These are phyloP conservation scores for Rhizodiscina lignyota DNA, from an alignment of 495 filamentous ascomycete genomes.

Conservation along the genomic window DNA sequence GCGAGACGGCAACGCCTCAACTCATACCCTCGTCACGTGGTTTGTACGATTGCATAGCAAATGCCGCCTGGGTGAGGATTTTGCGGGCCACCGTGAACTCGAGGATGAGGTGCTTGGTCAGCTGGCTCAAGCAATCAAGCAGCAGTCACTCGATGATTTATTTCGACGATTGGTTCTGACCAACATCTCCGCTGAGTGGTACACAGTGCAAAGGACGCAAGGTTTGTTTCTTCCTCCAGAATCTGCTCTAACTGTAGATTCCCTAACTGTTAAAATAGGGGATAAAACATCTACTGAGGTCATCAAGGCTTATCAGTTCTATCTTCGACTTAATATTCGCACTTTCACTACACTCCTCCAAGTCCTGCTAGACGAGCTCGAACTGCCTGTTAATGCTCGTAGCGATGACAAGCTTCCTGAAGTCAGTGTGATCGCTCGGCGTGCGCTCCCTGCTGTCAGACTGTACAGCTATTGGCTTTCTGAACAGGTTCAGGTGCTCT, in stretches of 20 bases:
- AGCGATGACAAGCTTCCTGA: slow-evolving; percentile 29
- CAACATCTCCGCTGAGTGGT: slow-evolving; percentile 70
- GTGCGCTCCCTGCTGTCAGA: slow-evolving; percentile 51
- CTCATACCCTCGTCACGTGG: slow-evolving; percentile 49
- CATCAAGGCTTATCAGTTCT: slow-evolving; percentile 48
- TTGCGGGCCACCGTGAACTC: slow-evolving; percentile 61
- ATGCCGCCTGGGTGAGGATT: slow-evolving; percentile 56
- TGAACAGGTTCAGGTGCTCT: slow-evolving; percentile 19
- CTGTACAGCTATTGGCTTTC: slow-evolving; percentile 62
- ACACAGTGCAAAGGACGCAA: slow-evolving; percentile 41
- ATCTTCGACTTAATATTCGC: slow-evolving; percentile 65
- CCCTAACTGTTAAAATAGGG: slow-evolving; percentile 12
- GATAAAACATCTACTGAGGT: slow-evolving; percentile 17
- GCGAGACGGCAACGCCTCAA: slow-evolving; percentile 29
- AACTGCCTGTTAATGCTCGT: too few relatives aligned
- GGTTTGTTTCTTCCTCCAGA: slow-evolving; percentile 27
- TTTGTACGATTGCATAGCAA: slow-evolving; percentile 79
- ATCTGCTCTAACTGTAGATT: slow-evolving; percentile 13
- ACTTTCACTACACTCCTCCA: slow-evolving; percentile 65
- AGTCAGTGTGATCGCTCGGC: slow-evolving; percentile 40
- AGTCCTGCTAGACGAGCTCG: slow-evolving; percentile 49
- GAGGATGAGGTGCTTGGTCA: slow-evolving; percentile 75
- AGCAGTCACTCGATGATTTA: slow-evolving; percentile 43
- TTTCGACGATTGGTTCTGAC: slow-evolving; percentile 68
- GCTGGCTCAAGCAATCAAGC: slow-evolving; percentile 54